These are phyloP conservation scores for Citrus mangshanensis DNA, from an alignment of 345 rosid genomes.

Conservation along the genomic window DNA sequence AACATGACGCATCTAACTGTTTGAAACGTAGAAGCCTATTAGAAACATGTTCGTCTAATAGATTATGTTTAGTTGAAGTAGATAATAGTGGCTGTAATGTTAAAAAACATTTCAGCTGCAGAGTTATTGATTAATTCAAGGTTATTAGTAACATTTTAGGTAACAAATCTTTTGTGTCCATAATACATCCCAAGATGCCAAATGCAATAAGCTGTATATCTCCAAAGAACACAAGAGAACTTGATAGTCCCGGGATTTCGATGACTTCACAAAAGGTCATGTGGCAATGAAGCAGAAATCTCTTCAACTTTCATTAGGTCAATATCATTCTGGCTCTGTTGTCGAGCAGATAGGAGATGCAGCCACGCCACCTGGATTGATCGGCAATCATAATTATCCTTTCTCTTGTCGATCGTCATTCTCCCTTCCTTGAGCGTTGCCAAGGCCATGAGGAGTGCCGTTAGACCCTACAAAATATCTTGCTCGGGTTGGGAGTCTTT, in stretches of 20 bases:
- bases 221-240: not conserved
- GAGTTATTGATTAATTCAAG: no score
- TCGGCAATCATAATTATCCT: not conserved
- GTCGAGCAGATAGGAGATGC: not conserved
- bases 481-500: not conserved
- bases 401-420: not conserved
- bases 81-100: no score
- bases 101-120: no score
- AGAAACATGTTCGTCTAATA: no score
- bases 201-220: not conserved
- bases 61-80: no score
- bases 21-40: no score
- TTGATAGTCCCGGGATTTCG: not conserved
- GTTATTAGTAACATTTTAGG: not conserved
- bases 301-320: not conserved
- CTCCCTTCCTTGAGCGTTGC: not conserved
- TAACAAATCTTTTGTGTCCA: not conserved
- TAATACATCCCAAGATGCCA: not conserved
- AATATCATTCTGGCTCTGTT: no score
- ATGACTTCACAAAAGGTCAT: not conserved
- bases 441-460: not conserved
- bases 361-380: not conserved
- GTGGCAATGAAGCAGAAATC: no score
- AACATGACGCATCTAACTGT: not conserved
- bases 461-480: conserved; percentile 1